Percentiles rank a stretch among this genome's conserved stretches.
Conservation (phyloP, 805 yeast genomes). For the Osmozyma mogii region DNA sequence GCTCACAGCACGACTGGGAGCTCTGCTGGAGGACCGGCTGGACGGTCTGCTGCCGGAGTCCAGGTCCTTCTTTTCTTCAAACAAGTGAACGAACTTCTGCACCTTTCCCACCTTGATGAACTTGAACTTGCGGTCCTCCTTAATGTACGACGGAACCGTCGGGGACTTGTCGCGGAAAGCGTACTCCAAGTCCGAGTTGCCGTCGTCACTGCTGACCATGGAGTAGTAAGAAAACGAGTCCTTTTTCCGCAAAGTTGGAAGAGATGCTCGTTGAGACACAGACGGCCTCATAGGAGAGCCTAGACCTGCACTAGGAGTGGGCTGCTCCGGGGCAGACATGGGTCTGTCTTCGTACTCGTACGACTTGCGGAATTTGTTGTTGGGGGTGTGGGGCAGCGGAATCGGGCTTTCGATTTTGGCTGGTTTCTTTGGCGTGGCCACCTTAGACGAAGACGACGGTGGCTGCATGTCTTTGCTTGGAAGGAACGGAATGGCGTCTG, state of each 20-base stretch:
- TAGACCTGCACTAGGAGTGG: no score
- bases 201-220: constrained; percentile 21
- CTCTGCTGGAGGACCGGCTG: constrained; percentile 11
- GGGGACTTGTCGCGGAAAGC: constrained; percentile 22
- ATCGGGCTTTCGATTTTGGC: no score
- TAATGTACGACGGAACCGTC: constrained; percentile 26
- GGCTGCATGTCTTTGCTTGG: no score
- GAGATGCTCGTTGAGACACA: constrained; percentile 12
- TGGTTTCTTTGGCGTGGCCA: no score
- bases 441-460: no score
- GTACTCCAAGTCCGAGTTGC: constrained; percentile 20
- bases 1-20: no score
- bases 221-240: constrained; percentile 16
- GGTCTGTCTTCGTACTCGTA: no score
- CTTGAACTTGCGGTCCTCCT: constrained; percentile 34
- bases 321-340: no score
- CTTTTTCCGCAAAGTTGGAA: constrained; percentile 3
- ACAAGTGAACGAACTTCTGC: constrained; percentile 36
- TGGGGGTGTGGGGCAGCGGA: no score
- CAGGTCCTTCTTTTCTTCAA: constrained; percentile 26
- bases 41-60: constrained; percentile 7
- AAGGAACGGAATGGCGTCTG: no score
- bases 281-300: no score
- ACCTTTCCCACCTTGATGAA: constrained; percentile 40
- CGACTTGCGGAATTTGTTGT: no score